Conservation (phyloP, 345 rosid genomes). For the Eucalyptus albens region DNA sequence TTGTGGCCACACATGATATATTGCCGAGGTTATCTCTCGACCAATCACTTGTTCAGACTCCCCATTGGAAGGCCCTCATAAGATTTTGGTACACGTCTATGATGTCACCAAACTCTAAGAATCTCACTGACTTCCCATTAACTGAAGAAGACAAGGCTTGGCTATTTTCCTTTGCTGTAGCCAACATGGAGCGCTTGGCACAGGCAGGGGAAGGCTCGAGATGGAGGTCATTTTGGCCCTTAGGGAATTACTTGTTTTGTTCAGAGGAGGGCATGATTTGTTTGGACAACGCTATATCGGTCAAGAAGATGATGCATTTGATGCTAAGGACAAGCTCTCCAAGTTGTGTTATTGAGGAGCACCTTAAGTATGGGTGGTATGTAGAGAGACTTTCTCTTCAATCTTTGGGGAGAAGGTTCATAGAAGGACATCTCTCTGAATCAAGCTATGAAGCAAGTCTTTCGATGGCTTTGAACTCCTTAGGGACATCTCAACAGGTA, state of each 20-base stretch:
- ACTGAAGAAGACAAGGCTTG: not conserved
- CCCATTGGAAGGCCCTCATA: constrained; percentile 8
- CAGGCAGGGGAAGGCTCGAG: not conserved
- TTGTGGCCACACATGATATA: constrained; percentile 45
- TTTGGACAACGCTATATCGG: constrained; percentile 35
- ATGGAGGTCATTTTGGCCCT: constrained; percentile 37
- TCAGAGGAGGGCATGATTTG: constrained; percentile 68
- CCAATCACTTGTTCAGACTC: constrained; percentile 1
- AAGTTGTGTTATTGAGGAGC: constrained; percentile 32
- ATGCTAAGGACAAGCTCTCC: constrained; percentile 22
- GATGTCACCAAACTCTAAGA: constrained; percentile 1
- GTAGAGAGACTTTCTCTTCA: constrained; percentile 22
- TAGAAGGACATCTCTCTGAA: constrained; percentile 16
- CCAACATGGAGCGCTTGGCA: not conserved
- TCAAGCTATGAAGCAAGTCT: constrained; percentile 62
- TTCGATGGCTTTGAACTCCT: constrained; percentile 58
- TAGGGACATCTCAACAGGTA: constrained; percentile 36
- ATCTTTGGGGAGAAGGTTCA: constrained; percentile 28
- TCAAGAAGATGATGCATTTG: constrained; percentile 39
- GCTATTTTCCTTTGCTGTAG: not conserved
- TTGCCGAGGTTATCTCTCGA: constrained; percentile 46
- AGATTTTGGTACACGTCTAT: constrained; percentile 15
- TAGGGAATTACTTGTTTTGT: constrained; percentile 66
- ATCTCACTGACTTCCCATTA: not conserved
- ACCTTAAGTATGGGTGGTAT: constrained; percentile 50